A percentile compares a stretch with the other conserved stretches of the same genome.
These are phyloP conservation scores for Paramecium primaurelia DNA, from an alignment of 73 alveolate genomes.

Conservation along the genomic window DNA sequence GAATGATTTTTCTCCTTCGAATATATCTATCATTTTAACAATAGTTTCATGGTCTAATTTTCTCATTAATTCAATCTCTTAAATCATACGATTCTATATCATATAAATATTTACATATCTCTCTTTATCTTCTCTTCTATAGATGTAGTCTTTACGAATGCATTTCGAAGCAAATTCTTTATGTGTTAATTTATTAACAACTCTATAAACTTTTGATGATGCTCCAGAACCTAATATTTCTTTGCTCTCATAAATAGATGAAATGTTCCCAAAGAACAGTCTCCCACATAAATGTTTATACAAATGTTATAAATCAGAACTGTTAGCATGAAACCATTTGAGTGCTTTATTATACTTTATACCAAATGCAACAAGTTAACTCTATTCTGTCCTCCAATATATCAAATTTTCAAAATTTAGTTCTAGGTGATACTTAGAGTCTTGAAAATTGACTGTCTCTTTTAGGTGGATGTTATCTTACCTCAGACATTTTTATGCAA, in stretches of 20 bases:
- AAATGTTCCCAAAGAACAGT: conserved; percentile 7
- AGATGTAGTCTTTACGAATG: conserved; percentile 24
- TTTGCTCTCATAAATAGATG: not conserved
- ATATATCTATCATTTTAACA: conserved; percentile 13
- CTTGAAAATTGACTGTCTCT: not conserved
- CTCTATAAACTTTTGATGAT: conserved; percentile 15
- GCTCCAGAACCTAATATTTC: conserved; percentile 19
- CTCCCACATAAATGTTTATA: not conserved
- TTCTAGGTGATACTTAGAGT: not conserved
- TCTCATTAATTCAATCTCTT: not conserved
- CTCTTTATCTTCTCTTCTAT: conserved; percentile 5
- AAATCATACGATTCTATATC: not conserved
- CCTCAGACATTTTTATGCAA: not conserved
- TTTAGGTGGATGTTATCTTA: not conserved
- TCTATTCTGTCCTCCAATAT: not conserved
- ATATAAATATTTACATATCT: not conserved
- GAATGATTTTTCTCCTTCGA: conserved; percentile 19
- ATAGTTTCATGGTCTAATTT: not conserved
- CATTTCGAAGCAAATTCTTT: conserved; percentile 10
- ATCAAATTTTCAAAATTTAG: not conserved
- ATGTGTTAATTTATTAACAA: not conserved
- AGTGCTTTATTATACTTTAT: not conserved
- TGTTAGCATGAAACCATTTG: conserved; percentile 20
- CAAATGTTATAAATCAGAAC: not conserved
- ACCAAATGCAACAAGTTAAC: not conserved